Evolutionary conservation across 768 basidiomycete species (phyloP).

Genomic region (Auricularia sp.): DNA sequence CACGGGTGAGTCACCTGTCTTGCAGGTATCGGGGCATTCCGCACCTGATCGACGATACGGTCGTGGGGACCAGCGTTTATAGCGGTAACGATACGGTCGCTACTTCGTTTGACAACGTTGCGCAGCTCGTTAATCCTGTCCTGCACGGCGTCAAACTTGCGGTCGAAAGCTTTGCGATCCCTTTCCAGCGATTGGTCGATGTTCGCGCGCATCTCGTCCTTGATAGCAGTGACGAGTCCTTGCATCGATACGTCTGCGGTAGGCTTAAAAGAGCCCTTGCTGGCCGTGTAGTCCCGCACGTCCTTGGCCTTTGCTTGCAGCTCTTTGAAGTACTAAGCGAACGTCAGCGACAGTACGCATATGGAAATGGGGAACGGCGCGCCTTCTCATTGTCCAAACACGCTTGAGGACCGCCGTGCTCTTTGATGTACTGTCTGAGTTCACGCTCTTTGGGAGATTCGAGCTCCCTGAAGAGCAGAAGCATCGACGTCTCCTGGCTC

Average conservation of each 20-base stretch:
- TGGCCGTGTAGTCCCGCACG: neutral
- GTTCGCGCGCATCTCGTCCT: slow-evolving; percentile 18
- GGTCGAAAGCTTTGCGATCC: slow-evolving; percentile 35
- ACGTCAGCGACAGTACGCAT: neutral
- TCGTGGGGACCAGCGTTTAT: slow-evolving; percentile 36
- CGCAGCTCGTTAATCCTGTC: slow-evolving; percentile 25
- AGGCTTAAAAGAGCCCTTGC: neutral
- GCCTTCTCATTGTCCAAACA: slow-evolving; percentile 26
- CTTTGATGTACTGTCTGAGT: slow-evolving; percentile 26
- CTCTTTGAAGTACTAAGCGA: neutral
- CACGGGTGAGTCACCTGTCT: no score
- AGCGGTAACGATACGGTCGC: slow-evolving; percentile 30
- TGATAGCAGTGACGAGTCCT: neutral
- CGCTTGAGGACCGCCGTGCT: slow-evolving; percentile 28
- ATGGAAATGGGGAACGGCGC: slow-evolving; percentile 10
- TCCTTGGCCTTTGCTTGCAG: neutral
- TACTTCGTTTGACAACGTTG: slow-evolving; percentile 21
- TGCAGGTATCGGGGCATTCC: slow-evolving; percentile 5
- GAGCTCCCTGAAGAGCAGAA: slow-evolving; percentile 27
- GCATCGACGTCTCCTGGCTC: slow-evolving; percentile 21
- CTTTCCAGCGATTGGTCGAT: slow-evolving; percentile 21
- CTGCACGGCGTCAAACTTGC: slow-evolving; percentile 37
- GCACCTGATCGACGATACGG: slow-evolving; percentile 29
- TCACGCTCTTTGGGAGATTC: slow-evolving; percentile 32
- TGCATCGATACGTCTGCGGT: neutral